A percentile compares a stretch with the other conserved stretches of the same genome.
These are phyloP conservation scores for Alternaria brassicae DNA, from an alignment of 2,329 filamentous ascomycete species.

Conservation along the genomic window DNA sequence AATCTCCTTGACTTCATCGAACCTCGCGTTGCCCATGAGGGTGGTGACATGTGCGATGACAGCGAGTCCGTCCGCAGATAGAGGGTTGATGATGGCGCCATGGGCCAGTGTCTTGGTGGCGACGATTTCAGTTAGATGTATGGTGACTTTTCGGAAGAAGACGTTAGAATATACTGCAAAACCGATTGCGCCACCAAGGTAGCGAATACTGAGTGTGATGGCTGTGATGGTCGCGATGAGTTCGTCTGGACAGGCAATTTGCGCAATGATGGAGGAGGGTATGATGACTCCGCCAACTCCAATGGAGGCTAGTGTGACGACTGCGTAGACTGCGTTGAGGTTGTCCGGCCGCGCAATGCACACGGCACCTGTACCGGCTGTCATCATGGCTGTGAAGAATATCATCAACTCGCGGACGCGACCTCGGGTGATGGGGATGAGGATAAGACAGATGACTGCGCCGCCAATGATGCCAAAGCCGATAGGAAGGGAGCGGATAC, in stretches of 20 bases:
- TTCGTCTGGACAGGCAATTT: constrained; percentile 73
- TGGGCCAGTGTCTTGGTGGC: constrained; percentile 57
- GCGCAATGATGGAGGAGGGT: constrained; percentile 71
- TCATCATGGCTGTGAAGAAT: constrained; percentile 68
- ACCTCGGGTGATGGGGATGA: constrained; percentile 65
- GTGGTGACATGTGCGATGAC: constrained; percentile 55
- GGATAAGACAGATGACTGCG: constrained; percentile 64
- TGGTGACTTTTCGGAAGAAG: constrained; percentile 37
- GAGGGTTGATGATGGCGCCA: constrained; percentile 54
- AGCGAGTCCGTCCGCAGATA: constrained; percentile 50
- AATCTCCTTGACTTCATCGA: constrained; percentile 49
- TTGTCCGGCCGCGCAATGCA: constrained; percentile 61
- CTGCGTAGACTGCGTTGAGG: constrained; percentile 61
- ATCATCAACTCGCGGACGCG: constrained; percentile 68
- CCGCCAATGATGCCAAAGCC: constrained; percentile 69
- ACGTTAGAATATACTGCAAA: constrained; percentile 60
- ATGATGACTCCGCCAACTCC: constrained; percentile 74
- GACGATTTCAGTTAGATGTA: constrained; percentile 29
- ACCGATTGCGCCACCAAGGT: constrained; percentile 70
- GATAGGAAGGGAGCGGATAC: constrained; percentile 70
- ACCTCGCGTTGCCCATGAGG: constrained; percentile 52
- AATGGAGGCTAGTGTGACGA: constrained; percentile 67
- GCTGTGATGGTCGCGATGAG: constrained; percentile 74
- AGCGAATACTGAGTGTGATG: constrained; percentile 72
- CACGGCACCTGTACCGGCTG: constrained; percentile 66